Base-by-base conservation (phyloP, 768 basidiomycete species). In the Lactarius evosmus region DNA sequence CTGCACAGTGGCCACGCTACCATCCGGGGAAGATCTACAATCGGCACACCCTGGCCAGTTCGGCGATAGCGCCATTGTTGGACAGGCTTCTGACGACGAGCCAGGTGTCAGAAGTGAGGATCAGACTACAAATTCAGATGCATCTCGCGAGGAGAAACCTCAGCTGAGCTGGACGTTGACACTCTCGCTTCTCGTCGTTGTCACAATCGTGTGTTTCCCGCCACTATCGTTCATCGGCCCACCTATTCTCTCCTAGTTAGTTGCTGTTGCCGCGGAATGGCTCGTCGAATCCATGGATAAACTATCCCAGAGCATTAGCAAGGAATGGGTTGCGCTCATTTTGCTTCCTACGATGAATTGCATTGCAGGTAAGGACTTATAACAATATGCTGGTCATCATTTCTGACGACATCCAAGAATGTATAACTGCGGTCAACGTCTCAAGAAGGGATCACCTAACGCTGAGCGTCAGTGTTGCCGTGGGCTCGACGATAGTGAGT, bases 241-340 rank as follows among this genome's bases (percentile, higher is more conserved):
- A 17, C 51, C 36, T 19, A 57, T 61, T 33, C n/a, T 29, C 51
- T 36, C 49, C 19, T 44, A 83, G 80, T 67, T 85, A 6, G 85
- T 83, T 27, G 80, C 85, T 12, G 72, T 89, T 62, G 86, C 81
- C 7, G 87, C 88, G 11, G 88, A 88, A 69, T 85, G 80, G 75
- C 78, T 98, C 17, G 93, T 98, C 8, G 86, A 84, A 70, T 86
- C 89, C 8, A 92, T 97, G 84, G 84, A 93, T 71, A 86, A 85
- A 41, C 78, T 96, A 58, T 87, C 88, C 22, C 71, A 66, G 7
- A 79, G 78, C 4, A 84, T 98, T 66, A 88, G 85, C 71, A 90
- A 91, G 67, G 89, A 94, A 73, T 98, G 93, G 87, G 81, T 95
- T 62, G 94, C 87, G 17, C 77, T 98, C 38, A 93, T 98, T 69